These are phyloP conservation scores for Dioszegia hungarica DNA, from an alignment of 768 basidiomycete genomes.

Conservation along the genomic window DNA sequence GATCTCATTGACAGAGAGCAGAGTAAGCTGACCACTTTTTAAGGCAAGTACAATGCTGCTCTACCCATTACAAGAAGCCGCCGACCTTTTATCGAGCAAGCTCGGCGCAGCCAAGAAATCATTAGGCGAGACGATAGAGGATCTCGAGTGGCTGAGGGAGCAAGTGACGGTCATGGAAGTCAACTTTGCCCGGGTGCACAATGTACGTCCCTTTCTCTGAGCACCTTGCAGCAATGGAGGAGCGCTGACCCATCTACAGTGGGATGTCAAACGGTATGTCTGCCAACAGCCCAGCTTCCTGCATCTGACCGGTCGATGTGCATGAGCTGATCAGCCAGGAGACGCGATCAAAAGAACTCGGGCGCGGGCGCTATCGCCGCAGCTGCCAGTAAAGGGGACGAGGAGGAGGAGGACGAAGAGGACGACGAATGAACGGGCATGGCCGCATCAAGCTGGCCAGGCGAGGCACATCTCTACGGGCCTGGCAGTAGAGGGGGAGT, in stretches of 20 bases:
- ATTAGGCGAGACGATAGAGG: constrained; percentile 68
- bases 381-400: constrained; percentile 11
- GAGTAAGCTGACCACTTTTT: not conserved
- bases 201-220: constrained; percentile 49
- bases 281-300: no score
- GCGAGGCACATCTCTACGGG: no score
- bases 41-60: constrained; percentile 98
- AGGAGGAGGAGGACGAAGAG: constrained; percentile 30
- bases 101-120: constrained; percentile 64
- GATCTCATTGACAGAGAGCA: not conserved
- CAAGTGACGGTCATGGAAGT: constrained; percentile 95
- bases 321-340: not conserved
- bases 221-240: not conserved
- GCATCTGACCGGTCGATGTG: not conserved
- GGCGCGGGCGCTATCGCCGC: not conserved
- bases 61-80: constrained; percentile 76
- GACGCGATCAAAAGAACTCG: constrained; percentile 6
- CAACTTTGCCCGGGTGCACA: constrained; percentile 91
- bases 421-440: constrained; percentile 10
- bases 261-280: constrained; percentile 33
- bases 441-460: no score
- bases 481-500: not conserved
- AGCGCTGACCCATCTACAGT: constrained; percentile 13
- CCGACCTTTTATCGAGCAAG: constrained; percentile 68
- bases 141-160: constrained; percentile 86